Evolutionary conservation across 495 filamentous ascomycete genomes (phyloP).

Genomic region (Cetradonia linearis): DNA sequence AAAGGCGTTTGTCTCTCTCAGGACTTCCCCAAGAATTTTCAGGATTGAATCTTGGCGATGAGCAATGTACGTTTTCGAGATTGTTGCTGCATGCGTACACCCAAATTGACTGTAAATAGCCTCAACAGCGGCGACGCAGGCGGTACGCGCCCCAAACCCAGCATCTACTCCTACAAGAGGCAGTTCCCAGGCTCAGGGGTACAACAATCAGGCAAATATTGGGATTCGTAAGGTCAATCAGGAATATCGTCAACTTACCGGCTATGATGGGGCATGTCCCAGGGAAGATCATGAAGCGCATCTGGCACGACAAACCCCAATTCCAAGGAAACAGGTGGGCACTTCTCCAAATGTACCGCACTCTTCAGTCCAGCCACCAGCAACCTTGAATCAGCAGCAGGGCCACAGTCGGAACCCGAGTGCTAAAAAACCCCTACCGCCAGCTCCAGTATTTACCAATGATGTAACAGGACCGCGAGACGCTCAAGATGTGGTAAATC

Average conservation of each 20-base stretch:
- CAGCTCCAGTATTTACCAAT: not conserved
- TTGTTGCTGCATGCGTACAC: not conserved
- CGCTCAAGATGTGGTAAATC: conserved; percentile 20
- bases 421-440: conserved; percentile 10
- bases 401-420: conserved; percentile 10
- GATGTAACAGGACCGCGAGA: conserved; percentile 8
- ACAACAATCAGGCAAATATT: not conserved
- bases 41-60: conserved; percentile 8
- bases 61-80: conserved; percentile 6
- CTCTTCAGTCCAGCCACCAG: conserved; percentile 6
- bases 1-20: conserved; percentile 2
- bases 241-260: not conserved
- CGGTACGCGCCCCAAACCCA: not conserved
- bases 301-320: conserved; percentile 10
- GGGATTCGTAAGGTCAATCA: not conserved
- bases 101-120: conserved; percentile 1
- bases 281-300: conserved; percentile 4
- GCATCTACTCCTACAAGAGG: not conserved
- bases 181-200: not conserved
- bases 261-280: not conserved
- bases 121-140: conserved; percentile 10
- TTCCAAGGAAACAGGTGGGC: conserved; percentile 19
- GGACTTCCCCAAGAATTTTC: conserved; percentile 15
- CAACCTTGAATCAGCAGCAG: not conserved
- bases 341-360: conserved; percentile 3